Evolutionary conservation across 2,329 filamentous ascomycete genomes (phyloP), one percentile per base, ranked within the genome.

Genomic region (Cladophialophora exuberans): DNA sequence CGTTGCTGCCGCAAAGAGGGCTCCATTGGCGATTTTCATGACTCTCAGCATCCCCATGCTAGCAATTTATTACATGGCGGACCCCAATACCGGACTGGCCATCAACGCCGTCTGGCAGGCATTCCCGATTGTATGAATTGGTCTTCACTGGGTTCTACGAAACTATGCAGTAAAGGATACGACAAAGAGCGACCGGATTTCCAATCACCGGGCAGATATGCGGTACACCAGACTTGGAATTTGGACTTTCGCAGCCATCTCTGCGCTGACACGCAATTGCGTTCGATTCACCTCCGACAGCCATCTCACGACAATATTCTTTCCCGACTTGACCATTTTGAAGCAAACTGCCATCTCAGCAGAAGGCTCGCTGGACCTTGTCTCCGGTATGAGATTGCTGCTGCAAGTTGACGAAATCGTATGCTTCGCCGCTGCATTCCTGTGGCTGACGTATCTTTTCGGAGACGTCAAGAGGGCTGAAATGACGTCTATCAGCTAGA

Each of bases 361-460:
- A 42, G 62, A 67, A 15, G 36, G 50, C 10, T 6, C 31, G 26
- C 42, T 55, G 3, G 58, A 68, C 23, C 56, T 54, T 3, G 53
- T 56, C 28, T 64, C 64, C 18, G 52, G 41, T 18, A 54, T 42
- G 23, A 42, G 26, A 15, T 13, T 49, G 11, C 43, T 54, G 17
- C 22, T 54, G n/a, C 52, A 54, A 18, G 36, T 49, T 20, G 52
- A 49, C 22, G 43, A 48, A 17, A 30, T 36, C 49, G 35, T 33
- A 11, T 42, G 43, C 25, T 54, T 54, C 28, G 13, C n/a, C 17
- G 52, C 43, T 4, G 52, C 52, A 33, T 52, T 65, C n/a, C 35
- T 70, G n/a, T 73, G 70, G 70, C 61, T 65, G 1, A 33, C 64
- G 18, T 60, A 72, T 42, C 63, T 64, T 17, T 66, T 73, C 50